These are phyloP conservation scores for Ophiostoma fasciatum DNA, from an alignment of 2,329 filamentous ascomycete species.

Conservation along the genomic window DNA sequence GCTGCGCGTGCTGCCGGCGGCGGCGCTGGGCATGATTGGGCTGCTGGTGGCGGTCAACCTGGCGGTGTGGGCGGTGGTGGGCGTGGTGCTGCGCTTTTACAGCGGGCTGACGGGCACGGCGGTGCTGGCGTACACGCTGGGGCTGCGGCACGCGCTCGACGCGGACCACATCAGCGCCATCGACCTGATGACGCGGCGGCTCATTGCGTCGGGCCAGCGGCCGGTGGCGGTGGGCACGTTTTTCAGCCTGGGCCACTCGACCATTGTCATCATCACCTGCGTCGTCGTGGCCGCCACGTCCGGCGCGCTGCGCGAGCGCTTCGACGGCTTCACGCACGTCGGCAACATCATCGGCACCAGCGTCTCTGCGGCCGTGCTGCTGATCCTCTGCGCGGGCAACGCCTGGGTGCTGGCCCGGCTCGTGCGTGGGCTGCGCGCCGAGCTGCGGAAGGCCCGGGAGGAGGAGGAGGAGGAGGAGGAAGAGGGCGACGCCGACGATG, in stretches of 20 bases:
- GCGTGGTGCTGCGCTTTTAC: constrained; percentile 36
- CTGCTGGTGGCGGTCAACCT: constrained; percentile 36
- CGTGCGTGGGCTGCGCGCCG: constrained; percentile 47
- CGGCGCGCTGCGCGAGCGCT: constrained; percentile 65
- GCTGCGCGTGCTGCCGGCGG: constrained; percentile 17
- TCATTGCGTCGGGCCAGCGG: constrained; percentile 70
- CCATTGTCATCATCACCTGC: constrained; percentile 81
- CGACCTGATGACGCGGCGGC: constrained; percentile 81
- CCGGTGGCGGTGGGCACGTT: constrained; percentile 90
- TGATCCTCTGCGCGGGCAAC: constrained; percentile 72
- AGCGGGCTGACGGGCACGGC: constrained; percentile 60
- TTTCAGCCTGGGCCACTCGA: constrained; percentile 87
- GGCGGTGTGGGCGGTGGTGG: constrained; percentile 38
- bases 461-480: constrained; percentile 12
- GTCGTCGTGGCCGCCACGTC: constrained; percentile 84
- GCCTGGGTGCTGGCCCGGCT: constrained; percentile 72
- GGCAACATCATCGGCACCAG: constrained; percentile 84
- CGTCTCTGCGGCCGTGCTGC: constrained; percentile 69
- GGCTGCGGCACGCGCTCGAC: constrained; percentile 86
- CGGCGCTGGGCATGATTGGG: constrained; percentile 32
- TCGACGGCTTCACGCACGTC: constrained; percentile 63
- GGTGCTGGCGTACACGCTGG: constrained; percentile 74
- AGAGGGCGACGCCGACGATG: constrained; percentile 17
- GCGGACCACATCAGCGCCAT: constrained; percentile 85
- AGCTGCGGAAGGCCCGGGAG: constrained; percentile 41